Evolutionary conservation across 805 yeast genomes (phyloP), one percentile per base, ranked within the genome.

Genomic region (Myxozyma monticola): DNA sequence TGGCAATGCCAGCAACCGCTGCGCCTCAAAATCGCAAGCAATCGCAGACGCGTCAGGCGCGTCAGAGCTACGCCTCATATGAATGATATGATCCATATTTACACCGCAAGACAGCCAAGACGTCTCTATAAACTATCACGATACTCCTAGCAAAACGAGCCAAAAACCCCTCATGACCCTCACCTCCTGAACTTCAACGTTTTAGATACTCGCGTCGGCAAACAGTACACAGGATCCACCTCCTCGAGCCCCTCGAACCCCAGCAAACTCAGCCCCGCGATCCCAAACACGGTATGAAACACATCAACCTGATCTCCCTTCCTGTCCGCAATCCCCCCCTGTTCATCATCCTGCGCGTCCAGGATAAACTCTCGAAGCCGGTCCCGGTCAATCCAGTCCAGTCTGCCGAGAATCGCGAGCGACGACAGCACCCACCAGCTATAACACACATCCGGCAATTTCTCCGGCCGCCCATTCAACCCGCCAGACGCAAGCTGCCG

Each of bases 401-500:
- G 66, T 54, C 78, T 81, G 0, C 71, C 78, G 18, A 91, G 72
- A 36, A 61, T 52, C 9, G 62, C 50, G 6, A 61, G 50, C 12
- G 62, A 44, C 10, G 65, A 51, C 28, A 61, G 42, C 8, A 90
- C 96, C 99, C 99, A 93, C 97, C 98, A 93, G 60, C 93, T 83
- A 65, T 93, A 93, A 65, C 56, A 56, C 17, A 87, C 96, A 68
- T 93, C 99, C 0, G 98, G 97, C 17, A 90, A 70, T 65, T 93
- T 93, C 54, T 93, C 96, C 0, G 99, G 98, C 44, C 99, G 77
- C 0, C 99, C 99, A 64, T 93, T 93, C 48, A 93, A 74, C 0
- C 99, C 99, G 4, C 99, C 99, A 25, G 76, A 76, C 4, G 78
- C 75, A 7, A 88, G 77, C 67, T 93, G 99, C 51, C 99, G 73